These are phyloP conservation scores for Xylaria curta DNA, from an alignment of 495 filamentous ascomycete species.

Conservation along the genomic window DNA sequence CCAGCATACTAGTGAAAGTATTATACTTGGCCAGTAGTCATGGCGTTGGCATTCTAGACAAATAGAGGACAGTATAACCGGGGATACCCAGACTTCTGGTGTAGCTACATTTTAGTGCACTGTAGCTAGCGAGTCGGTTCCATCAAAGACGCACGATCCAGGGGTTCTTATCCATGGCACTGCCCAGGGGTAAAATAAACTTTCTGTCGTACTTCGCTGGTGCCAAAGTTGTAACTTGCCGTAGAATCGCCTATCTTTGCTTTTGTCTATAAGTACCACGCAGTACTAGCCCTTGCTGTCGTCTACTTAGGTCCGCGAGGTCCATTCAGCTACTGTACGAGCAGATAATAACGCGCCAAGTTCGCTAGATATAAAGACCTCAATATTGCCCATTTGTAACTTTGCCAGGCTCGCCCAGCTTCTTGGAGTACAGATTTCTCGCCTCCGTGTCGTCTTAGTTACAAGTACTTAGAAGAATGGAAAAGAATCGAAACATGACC, in stretches of 20 bases:
- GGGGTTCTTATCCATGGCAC: conserved; percentile 1
- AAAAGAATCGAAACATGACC: not conserved
- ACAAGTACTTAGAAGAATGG: not conserved
- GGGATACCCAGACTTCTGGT: not conserved
- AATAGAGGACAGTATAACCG: not conserved
- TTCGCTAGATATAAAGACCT: no score
- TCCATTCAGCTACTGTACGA: no score
- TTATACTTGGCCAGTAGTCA: not conserved
- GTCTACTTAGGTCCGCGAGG: no score
- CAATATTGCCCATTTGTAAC: no score
- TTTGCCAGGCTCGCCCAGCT: not conserved
- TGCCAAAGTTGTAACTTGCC: not conserved
- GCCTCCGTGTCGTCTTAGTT: not conserved
- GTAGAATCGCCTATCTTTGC: not conserved
- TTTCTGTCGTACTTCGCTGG: not conserved
- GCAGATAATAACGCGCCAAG: no score
- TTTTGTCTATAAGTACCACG: no score
- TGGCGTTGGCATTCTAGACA: conserved; percentile 6
- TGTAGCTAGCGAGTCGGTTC: not conserved
- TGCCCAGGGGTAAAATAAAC: not conserved
- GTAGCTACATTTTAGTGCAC: not conserved
- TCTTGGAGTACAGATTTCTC: not conserved
- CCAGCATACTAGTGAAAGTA: not conserved
- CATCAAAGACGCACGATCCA: conserved; percentile 12
- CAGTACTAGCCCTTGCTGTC: no score